Conservation (phyloP, 257 asterid species). For the Gynochthodes officinalis region DNA sequence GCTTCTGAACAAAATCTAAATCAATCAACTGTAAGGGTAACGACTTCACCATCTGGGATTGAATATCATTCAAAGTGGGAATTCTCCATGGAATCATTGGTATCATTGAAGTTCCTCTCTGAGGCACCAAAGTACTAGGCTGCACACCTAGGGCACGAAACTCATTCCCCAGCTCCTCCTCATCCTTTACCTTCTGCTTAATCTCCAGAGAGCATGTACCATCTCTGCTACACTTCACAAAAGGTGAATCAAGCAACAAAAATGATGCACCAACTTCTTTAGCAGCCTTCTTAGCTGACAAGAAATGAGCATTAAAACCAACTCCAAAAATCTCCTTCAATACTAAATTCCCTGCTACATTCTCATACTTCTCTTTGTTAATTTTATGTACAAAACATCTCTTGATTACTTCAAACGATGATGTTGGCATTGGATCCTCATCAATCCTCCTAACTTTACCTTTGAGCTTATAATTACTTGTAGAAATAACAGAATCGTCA, state of each 20-base stretch:
- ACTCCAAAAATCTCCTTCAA: slow-evolving; percentile 85
- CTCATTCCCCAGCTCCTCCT: slow-evolving; percentile 26
- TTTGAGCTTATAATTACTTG: slow-evolving; percentile 6
- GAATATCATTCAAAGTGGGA: slow-evolving; percentile 40
- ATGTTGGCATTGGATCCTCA: slow-evolving; percentile 59
- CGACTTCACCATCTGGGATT: slow-evolving; percentile 55
- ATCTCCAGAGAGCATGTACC: slow-evolving; percentile 20
- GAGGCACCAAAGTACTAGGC: slow-evolving; percentile 38
- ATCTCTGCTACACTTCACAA: slow-evolving; percentile 35
- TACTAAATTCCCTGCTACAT: slow-evolving; percentile 73
- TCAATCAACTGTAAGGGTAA: slow-evolving; percentile 43
- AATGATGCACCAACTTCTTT: slow-evolving; percentile 79
- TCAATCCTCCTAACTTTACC: slow-evolving; percentile 19
- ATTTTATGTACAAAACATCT: slow-evolving; percentile 65
- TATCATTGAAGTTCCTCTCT: slow-evolving; percentile 27
- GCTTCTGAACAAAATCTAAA: slow-evolving; percentile 25
- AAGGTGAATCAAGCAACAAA: slow-evolving; percentile 75
- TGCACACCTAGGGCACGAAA: slow-evolving; percentile 40
- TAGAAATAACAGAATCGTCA: slow-evolving; percentile 3
- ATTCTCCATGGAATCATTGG: slow-evolving; percentile 33
- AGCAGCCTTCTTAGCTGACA: slow-evolving; percentile 77
- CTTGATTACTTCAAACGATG: slow-evolving; percentile 73
- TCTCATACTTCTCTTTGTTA: slow-evolving; percentile 68
- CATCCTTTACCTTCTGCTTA: slow-evolving; percentile 23
- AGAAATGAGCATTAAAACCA: slow-evolving; percentile 63